A percentile compares a stretch with the other conserved stretches of the same genome.
Conservation (phyloP, 129 eudicot genomes). For the Lactuca saligna region DNA sequence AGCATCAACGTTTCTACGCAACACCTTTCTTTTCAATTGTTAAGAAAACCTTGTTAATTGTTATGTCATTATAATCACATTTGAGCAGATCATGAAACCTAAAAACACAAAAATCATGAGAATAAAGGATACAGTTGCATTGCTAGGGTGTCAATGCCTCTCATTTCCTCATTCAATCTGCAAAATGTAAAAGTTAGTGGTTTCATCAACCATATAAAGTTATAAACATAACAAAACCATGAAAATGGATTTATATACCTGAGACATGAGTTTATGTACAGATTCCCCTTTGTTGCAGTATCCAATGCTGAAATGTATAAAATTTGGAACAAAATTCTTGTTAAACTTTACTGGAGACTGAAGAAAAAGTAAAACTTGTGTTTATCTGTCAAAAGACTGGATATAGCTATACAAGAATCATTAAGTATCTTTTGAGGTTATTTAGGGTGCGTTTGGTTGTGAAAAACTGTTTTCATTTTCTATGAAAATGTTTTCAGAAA, state of each 20-base stretch:
- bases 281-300: slow-evolving; percentile 89
- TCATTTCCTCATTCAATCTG: slow-evolving; percentile 97
- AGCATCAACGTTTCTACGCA: slow-evolving; percentile 78
- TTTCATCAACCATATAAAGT: too few relatives aligned
- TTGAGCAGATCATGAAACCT: neutral
- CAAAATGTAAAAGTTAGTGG: slow-evolving; percentile 15
- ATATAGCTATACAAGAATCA: slow-evolving; percentile 1
- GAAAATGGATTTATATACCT: slow-evolving; percentile 50
- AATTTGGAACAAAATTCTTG: neutral
- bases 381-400: slow-evolving; percentile 6
- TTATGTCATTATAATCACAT: neutral
- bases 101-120: neutral
- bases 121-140: slow-evolving; percentile 80
- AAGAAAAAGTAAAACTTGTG: neutral
- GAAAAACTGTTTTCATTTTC: too few relatives aligned
- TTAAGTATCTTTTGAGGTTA: slow-evolving; percentile 4
- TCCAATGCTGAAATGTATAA: slow-evolving; percentile 68
- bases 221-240: neutral
- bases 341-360: neutral
- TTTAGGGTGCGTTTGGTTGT: too few relatives aligned
- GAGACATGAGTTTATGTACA: slow-evolving; percentile 88
- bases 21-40: slow-evolving; percentile 53
- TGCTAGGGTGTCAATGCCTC: slow-evolving; percentile 70
- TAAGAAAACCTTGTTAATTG: slow-evolving; percentile 34
- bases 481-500: too few relatives aligned